phyloP scores from a whole-genome alignment of 1,284 basidiomycete genomes.

The Rhodofomes roseus region DNA sequence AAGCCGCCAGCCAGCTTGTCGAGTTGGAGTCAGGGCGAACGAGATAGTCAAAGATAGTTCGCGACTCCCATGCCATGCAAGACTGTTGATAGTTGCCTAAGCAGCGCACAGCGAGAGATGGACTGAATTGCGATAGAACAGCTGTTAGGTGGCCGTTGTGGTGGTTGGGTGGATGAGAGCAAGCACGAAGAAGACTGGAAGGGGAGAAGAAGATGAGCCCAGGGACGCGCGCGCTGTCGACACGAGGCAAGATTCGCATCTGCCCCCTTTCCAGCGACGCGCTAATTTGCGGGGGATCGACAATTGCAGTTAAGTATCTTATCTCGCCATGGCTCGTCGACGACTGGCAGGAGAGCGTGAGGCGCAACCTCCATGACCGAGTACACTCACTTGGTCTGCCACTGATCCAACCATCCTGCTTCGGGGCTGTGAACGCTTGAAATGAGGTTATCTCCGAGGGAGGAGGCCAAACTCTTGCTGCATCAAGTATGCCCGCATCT shows the following conservation, averaged over 20 bases:
- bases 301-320: background rate
- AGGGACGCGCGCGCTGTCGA: background rate
- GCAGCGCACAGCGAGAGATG: background rate
- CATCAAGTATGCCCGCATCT: constrained; percentile 30
- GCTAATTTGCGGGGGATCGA: background rate
- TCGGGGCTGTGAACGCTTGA: background rate
- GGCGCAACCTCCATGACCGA: background rate
- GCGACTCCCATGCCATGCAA: background rate
- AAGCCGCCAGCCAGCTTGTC: background rate
- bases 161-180: background rate
- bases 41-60: background rate
- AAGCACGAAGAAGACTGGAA: background rate
- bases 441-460: constrained; percentile 36
- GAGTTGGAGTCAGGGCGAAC: background rate
- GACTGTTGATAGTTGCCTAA: background rate
- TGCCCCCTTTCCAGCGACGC: background rate
- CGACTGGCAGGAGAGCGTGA: background rate
- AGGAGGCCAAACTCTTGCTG: constrained; percentile 36
- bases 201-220: background rate
- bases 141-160: background rate
- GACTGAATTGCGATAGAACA: background rate
- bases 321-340: background rate
- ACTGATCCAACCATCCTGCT: background rate
- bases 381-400: background rate
- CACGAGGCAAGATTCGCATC: constrained; percentile 3